phyloP scores from a whole-genome alignment of 164 flowering plant genomes.

The Tetracentron sinense region DNA sequence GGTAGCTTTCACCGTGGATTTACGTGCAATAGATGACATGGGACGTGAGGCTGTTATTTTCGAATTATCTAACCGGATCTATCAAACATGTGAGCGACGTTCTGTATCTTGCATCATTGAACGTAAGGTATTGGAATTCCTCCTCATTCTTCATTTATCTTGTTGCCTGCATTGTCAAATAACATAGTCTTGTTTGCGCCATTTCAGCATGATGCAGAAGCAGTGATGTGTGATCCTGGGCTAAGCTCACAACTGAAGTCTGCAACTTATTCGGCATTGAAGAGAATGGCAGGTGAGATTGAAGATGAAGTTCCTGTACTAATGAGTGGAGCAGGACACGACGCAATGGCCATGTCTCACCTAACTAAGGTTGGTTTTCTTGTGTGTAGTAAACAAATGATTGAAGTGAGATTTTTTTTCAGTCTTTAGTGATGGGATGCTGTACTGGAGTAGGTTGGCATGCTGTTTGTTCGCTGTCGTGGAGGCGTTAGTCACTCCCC shows the following conservation, averaged over 20 bases:
- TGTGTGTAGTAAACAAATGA: background rate
- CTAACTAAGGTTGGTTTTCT: slow-evolving; percentile 62
- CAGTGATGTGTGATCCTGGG: slow-evolving; percentile 68
- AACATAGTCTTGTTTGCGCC: background rate
- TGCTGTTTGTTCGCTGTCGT: slow-evolving; percentile 95
- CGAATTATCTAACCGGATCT: slow-evolving; percentile 59
- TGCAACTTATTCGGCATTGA: slow-evolving; percentile 60
- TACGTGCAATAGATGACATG: slow-evolving; percentile 78
- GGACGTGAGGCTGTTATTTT: slow-evolving; percentile 78
- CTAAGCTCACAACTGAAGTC: slow-evolving; percentile 58
- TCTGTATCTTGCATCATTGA: slow-evolving; percentile 79
- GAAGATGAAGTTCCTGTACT: slow-evolving; percentile 68
- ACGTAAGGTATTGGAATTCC: slow-evolving; percentile 59
- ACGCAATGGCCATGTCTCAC: slow-evolving; percentile 98
- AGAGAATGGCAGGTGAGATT: slow-evolving; percentile 53
- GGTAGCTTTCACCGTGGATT: slow-evolving; percentile 90
- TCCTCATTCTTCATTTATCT: slow-evolving; percentile 5
- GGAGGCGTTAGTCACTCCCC: slow-evolving; percentile 98
- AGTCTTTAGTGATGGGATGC: slow-evolving; percentile 5
- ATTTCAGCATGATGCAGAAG: slow-evolving; percentile 88
- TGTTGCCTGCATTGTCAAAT: background rate
- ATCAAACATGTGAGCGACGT: slow-evolving; percentile 69
- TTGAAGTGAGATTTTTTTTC: background rate
- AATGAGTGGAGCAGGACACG: slow-evolving; percentile 99
- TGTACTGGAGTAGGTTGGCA: slow-evolving; percentile 57